Conservation (phyloP, 2,329 filamentous ascomycete species). For the Zalaria obscura region DNA sequence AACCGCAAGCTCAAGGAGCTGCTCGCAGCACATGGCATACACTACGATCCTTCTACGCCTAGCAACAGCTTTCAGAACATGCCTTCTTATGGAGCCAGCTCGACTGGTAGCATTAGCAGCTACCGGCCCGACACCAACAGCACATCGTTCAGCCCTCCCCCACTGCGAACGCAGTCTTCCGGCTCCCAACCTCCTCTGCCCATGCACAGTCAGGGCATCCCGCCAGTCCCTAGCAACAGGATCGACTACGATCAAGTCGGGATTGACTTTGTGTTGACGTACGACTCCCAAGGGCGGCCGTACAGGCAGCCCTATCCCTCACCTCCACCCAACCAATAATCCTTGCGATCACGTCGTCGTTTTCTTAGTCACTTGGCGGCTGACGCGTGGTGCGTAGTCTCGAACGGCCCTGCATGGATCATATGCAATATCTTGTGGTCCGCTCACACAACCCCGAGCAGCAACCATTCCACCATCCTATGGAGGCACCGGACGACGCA, state of each 20-base stretch:
- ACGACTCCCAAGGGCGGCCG: conserved; percentile 35
- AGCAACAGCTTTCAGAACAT: conserved; percentile 17
- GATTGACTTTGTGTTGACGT: conserved; percentile 86
- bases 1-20: conserved; percentile 60
- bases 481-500: conserved; percentile 32
- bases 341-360: background rate
- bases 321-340: conserved; percentile 42
- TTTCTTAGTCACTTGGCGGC: conserved; percentile 3
- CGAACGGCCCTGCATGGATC: conserved; percentile 86
- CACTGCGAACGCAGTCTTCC: conserved; percentile 10
- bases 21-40: conserved; percentile 43
- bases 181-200: conserved; percentile 5
- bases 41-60: conserved; percentile 33
- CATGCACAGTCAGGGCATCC: conserved; percentile 6
- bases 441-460: conserved; percentile 33
- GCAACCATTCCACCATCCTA: conserved; percentile 19
- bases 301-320: conserved; percentile 38
- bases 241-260: conserved; percentile 69
- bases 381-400: conserved; percentile 39
- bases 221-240: conserved; percentile 19
- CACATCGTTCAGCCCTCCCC: conserved; percentile 32
- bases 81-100: conserved; percentile 25
- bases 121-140: conserved; percentile 36
- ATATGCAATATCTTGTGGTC: conserved; percentile 65
- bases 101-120: conserved; percentile 44